Conservation (phyloP, 805 yeast species). For the Kodamaea jinghongensis region DNA sequence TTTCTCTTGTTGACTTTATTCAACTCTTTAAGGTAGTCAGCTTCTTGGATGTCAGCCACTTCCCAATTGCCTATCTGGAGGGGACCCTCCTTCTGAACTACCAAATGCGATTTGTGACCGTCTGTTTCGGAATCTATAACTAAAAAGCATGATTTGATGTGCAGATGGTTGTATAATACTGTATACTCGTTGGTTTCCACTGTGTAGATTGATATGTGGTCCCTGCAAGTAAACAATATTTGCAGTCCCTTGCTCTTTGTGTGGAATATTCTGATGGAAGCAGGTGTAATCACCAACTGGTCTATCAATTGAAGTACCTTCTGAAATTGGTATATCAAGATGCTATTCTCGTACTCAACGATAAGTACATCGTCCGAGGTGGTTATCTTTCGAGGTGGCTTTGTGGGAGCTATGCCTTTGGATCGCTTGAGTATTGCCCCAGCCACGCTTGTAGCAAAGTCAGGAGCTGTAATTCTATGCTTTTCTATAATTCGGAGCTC, state of each 20-base stretch:
- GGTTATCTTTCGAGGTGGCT: not conserved
- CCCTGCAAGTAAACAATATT: slow-evolving; percentile 3
- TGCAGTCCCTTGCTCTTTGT: not conserved
- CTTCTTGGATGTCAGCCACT: not conserved
- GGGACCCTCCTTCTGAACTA: slow-evolving; percentile 1
- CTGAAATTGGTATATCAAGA: not conserved
- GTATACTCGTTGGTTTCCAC: not conserved
- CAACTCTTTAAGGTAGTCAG: slow-evolving; percentile 3
- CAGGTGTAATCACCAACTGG: not conserved
- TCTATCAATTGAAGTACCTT: slow-evolving; percentile 1
- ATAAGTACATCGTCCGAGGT: slow-evolving; percentile 1
- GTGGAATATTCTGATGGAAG: not conserved
- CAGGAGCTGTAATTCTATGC: not conserved
- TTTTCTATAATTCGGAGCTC: not conserved
- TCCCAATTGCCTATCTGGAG: slow-evolving; percentile 11
- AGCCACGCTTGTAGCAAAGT: not conserved
- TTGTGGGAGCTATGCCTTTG: too few species aligned
- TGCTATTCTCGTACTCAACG: slow-evolving; percentile 2
- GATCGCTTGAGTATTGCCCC: not conserved
- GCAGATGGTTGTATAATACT: slow-evolving; percentile 4
- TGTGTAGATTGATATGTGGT: slow-evolving; percentile 9
- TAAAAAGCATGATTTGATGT: slow-evolving; percentile 2
- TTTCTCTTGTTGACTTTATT: slow-evolving; percentile 6
- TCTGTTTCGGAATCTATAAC: slow-evolving; percentile 4
- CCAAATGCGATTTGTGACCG: not conserved